Evolutionary conservation across 352 stramenopile species (phyloP).

Genomic region (Thraustotheca clavata): DNA sequence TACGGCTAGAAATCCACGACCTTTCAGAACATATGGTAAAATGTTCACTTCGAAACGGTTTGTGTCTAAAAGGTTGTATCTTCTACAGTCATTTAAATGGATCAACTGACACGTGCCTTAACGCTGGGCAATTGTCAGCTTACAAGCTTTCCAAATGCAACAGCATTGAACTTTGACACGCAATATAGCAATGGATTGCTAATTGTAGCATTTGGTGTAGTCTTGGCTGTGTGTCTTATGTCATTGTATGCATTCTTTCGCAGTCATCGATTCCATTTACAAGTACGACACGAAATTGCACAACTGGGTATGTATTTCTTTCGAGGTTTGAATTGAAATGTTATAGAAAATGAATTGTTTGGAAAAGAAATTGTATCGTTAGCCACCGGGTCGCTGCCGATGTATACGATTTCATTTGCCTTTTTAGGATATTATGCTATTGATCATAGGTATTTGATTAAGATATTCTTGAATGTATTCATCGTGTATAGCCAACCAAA

Average conservation of each 20-base stretch:
- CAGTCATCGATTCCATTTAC: slow-evolving; percentile 18
- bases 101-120: slow-evolving; percentile 11
- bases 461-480: too few relatives aligned
- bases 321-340: too few relatives aligned
- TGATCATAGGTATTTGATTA: too few relatives aligned
- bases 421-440: slow-evolving; percentile 13
- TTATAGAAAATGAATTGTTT: not conserved
- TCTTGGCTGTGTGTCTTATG: slow-evolving; percentile 11
- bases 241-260: slow-evolving; percentile 16
- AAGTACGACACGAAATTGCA: slow-evolving; percentile 5
- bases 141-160: too few relatives aligned
- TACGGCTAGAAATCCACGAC: too few relatives aligned
- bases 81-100: too few relatives aligned
- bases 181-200: slow-evolving; percentile 15
- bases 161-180: slow-evolving; percentile 2
- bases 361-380: not conserved
- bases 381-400: not conserved
- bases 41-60: too few relatives aligned
- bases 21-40: too few relatives aligned
- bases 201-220: not conserved
- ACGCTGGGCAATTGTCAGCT: slow-evolving; percentile 12
- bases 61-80: too few relatives aligned
- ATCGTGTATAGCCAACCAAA: not conserved
- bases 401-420: slow-evolving; percentile 14
- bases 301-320: slow-evolving; percentile 5